Percentiles rank a stretch among this genome's conserved stretches.
Evolutionary conservation across 2,329 filamentous ascomycete species (phyloP).

Genomic region (Fusarium napiforme): DNA sequence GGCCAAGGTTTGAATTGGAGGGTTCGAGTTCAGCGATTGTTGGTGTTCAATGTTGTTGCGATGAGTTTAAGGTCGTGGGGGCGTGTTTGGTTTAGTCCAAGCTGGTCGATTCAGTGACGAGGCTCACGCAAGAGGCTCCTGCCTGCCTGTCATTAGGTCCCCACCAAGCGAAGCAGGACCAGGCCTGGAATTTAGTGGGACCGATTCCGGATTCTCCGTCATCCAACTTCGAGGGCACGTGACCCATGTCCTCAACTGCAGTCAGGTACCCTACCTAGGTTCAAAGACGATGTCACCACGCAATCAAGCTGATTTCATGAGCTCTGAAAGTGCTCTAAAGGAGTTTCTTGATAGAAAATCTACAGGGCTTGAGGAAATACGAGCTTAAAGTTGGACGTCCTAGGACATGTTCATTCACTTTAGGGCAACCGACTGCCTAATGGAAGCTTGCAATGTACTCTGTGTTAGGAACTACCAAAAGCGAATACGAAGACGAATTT

Average conservation of each 20-base stretch:
- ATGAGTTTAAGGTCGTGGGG: slow-evolving; percentile 37
- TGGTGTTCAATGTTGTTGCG: slow-evolving; percentile 33
- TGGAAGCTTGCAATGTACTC: neutral
- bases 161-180: slow-evolving; percentile 25
- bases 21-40: slow-evolving; percentile 11
- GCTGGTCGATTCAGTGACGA: slow-evolving; percentile 47
- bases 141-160: slow-evolving; percentile 49
- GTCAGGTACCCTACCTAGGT: too few relatives aligned
- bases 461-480: neutral
- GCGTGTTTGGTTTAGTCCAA: slow-evolving; percentile 42
- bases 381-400: neutral
- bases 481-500: neutral
- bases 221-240: slow-evolving; percentile 13
- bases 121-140: slow-evolving; percentile 54
- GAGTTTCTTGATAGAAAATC: too few relatives aligned
- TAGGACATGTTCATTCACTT: neutral
- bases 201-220: slow-evolving; percentile 26
- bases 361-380: neutral
- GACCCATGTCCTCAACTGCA: neutral
- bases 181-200: slow-evolving; percentile 39
- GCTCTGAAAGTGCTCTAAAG: too few relatives aligned
- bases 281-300: neutral
- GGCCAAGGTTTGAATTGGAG: neutral
- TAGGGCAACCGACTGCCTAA: neutral
- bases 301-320: neutral